Percentiles rank a stretch among this genome's conserved stretches.
These are phyloP conservation scores for Coffea eugenioides DNA, from an alignment of 257 asterid species.

Conservation along the genomic window DNA sequence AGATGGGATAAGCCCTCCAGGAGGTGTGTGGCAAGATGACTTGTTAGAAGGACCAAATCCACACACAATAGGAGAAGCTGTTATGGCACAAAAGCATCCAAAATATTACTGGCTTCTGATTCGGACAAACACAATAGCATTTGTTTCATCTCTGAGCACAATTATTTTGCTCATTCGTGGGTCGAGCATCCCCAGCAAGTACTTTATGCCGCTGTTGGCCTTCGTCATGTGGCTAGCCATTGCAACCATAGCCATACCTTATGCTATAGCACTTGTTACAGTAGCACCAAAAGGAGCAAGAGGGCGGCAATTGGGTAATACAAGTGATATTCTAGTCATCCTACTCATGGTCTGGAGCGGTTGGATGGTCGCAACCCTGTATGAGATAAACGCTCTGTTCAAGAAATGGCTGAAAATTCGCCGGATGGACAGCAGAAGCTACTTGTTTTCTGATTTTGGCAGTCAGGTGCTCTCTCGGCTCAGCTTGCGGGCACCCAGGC, in stretches of 20 bases:
- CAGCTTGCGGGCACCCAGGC: too few species aligned
- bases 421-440: too few species aligned
- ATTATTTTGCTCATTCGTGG: slow-evolving; percentile 55
- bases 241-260: slow-evolving; percentile 38
- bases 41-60: neutral
- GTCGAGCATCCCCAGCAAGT: slow-evolving; percentile 33
- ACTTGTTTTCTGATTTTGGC: too few species aligned
- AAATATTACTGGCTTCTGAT: slow-evolving; percentile 24
- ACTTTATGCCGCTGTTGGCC: slow-evolving; percentile 48
- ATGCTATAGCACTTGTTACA: slow-evolving; percentile 28
- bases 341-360: too few species aligned
- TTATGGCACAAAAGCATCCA: slow-evolving; percentile 39
- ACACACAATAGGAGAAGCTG: slow-evolving; percentile 41
- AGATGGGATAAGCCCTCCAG: slow-evolving; percentile 33
- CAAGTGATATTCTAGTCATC: too few species aligned
- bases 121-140: slow-evolving; percentile 38
- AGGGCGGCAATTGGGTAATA: too few species aligned
- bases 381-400: too few species aligned
- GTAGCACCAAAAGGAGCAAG: slow-evolving; percentile 28
- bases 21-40: slow-evolving; percentile 14
- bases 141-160: slow-evolving; percentile 46
- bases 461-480: too few species aligned
- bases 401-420: too few species aligned
- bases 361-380: too few species aligned
- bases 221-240: slow-evolving; percentile 53